Conservation (phyloP, 1,284 basidiomycete species). For the Fistulinella cinereoalba region DNA sequence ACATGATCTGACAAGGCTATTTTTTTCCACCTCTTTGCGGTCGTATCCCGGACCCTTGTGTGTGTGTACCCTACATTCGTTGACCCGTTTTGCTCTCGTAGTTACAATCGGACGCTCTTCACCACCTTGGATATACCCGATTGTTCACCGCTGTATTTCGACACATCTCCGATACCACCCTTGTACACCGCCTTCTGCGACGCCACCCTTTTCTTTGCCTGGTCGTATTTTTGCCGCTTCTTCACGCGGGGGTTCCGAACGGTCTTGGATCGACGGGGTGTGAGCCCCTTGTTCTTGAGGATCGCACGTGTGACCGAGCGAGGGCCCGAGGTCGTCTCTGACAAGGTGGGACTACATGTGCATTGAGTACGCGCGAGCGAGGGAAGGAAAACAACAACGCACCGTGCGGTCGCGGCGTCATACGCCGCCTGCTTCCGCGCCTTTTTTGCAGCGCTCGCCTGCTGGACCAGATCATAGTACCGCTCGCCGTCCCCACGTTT, state of each 20-base stretch:
- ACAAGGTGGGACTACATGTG: conserved; percentile 42
- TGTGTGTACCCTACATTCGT: conserved; percentile 16
- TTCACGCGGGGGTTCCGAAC: conserved; percentile 96
- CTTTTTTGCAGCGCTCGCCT: conserved; percentile 68
- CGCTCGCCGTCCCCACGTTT: conserved; percentile 52
- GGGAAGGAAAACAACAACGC: conserved; percentile 21
- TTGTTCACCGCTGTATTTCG: conserved; percentile 68
- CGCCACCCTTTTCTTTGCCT: conserved; percentile 87
- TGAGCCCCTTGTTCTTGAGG: conserved; percentile 89
- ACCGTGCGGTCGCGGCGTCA: conserved; percentile 71
- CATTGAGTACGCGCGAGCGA: conserved; percentile 2
- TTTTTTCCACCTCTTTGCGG: too few species aligned
- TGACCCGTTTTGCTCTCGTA: conserved; percentile 3
- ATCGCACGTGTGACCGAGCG: conserved; percentile 87
- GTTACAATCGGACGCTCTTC: conserved; percentile 72
- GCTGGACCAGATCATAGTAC: conserved; percentile 88
- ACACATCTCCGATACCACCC: conserved; percentile 67
- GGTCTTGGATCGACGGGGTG: conserved; percentile 79
- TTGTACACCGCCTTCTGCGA: conserved; percentile 89
- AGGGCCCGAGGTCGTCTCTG: conserved; percentile 62
- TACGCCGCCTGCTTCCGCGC: conserved; percentile 79
- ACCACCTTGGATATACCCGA: conserved; percentile 85
- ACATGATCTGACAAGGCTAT: conserved; percentile 20
- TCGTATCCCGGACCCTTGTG: conserved; percentile 10
- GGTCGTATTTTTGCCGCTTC: conserved; percentile 88